Evolutionary conservation across 306 rosid genomes (phyloP), one percentile per base, ranked within the genome.

Genomic region (Crotalaria pallida): DNA sequence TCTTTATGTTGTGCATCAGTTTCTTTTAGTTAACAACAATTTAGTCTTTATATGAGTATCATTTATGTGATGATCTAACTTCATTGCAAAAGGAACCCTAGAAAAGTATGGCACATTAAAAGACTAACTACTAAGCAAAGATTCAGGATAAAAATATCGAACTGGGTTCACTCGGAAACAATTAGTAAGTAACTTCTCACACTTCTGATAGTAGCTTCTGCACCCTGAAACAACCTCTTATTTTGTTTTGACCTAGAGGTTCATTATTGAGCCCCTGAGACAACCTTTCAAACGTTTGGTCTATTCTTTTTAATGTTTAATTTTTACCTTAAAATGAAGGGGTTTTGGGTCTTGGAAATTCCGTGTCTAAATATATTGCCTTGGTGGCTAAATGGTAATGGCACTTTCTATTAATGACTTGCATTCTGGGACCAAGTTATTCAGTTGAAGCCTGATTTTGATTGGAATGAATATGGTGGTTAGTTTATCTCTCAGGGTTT

Each of bases 1-100:
- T 63, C 74, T 55, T 7, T 62, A 23, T 80, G 76, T 65, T 57
- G 45, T 52, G 50, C 34, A 61, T 59, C 58, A 48, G 47, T 78
- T 73, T 74, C 56, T 61, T 26, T 22, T 34, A 9, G 40, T 71
- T 44, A 18, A 56, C 11, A 36, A 61, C 11, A 36, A 61, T 38
- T 5, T 56, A 56, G 52, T 47, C 65, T 43, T 43, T 27, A 21
- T 24, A 27, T 11, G 7, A 69, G 11, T 80, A 22, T 71, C 40
- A 68, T 33, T 63, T 41, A 4, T 74, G 62, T 53, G 62, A 40
- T 53, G 62, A 40, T 57, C 23, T 47, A 66, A 41, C 57, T 24
- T 38, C 26, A 27, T 41, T 22, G 22, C 19, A 7, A 60, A 24
- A 18, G 65, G 51, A 68, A 52, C 53, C 62, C 17, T 21, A 18